Evolutionary conservation across 2,329 filamentous ascomycete genomes (phyloP), one percentile per base, ranked within the genome.

Genomic region (Escovopsis sp.): DNA sequence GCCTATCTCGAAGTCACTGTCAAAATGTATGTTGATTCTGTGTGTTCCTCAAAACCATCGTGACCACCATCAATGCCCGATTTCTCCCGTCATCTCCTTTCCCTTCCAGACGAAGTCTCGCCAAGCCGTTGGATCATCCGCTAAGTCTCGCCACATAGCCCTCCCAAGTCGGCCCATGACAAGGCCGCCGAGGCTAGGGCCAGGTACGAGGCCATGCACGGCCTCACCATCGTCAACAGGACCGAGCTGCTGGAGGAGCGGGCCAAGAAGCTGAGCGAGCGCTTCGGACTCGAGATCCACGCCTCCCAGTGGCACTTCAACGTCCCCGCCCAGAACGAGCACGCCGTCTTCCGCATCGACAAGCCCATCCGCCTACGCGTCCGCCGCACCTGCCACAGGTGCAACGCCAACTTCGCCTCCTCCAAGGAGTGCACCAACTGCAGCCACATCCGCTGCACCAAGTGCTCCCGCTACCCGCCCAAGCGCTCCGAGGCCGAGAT

Each of bases 381-480:
- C 35, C 79, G 82, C 53, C 73, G 78, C 45, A 77, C 71, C 42
- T 94, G 87, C 57, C 87, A 94, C 58, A 68, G 72, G 45, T 94
- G 87, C 62, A 71, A 76, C 39, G 72, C 78, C 12, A 70, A 71
- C 17, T 93, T 88, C 53, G 77, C 79, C 37, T 57, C 70, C 15
- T 72, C 78, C 48, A 85, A 79, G 58, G 66, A 79, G 40, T 94
- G 87, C 57, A 57, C 68, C 43, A 72, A 72, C 45, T 94, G 87
- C 61, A 69, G 80, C 46, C 87, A 94, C 58, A 64, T 65, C 32
- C 74, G 83, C 45, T 94, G 87, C 70, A 79, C 73, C 50, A 76
- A 80, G 49, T 94, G 87, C 54, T 72, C 75, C 19, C 75, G 83
- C 37, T 73, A 79, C 48, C 86, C 86, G 25, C 63, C 70, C 35